Evolutionary conservation across 345 rosid species (phyloP).

Genomic region (Ricinus communis): DNA sequence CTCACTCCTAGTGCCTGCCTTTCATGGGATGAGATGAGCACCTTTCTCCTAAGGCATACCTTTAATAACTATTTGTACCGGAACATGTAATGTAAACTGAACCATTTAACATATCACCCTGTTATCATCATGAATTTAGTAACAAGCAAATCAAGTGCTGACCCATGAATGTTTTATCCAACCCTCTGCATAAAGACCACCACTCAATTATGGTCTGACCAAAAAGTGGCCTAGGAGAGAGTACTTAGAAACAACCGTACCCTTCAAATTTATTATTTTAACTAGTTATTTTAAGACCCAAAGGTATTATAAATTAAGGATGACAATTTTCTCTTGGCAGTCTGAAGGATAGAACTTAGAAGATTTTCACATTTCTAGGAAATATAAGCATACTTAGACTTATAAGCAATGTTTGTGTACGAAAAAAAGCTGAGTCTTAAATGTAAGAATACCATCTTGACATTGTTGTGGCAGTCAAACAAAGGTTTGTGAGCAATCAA

Average conservation of each 20-base stretch:
- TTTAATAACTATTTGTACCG: too few species aligned
- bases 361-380: neutral
- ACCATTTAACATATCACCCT: too few species aligned
- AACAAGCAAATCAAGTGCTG: too few species aligned
- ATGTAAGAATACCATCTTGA: conserved; percentile 70
- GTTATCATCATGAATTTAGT: too few species aligned
- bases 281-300: neutral
- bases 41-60: too few species aligned
- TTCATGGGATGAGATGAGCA: too few species aligned
- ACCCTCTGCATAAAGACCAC: too few species aligned
- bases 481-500: conserved; percentile 87
- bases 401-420: neutral
- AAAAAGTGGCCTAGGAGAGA: neutral
- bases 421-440: conserved; percentile 8
- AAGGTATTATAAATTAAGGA: neutral
- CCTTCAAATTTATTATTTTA: neutral
- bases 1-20: too few species aligned
- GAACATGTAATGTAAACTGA: too few species aligned
- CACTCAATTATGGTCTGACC: neutral
- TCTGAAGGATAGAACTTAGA: conserved; percentile 1
- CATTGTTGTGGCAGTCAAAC: conserved; percentile 92
- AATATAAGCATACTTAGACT: neutral
- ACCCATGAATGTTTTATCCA: too few species aligned
- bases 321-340: neutral
- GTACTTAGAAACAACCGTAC: neutral